Evolutionary conservation across 1,284 basidiomycete genomes (phyloP).

Genomic region (Puccinia polysora): DNA sequence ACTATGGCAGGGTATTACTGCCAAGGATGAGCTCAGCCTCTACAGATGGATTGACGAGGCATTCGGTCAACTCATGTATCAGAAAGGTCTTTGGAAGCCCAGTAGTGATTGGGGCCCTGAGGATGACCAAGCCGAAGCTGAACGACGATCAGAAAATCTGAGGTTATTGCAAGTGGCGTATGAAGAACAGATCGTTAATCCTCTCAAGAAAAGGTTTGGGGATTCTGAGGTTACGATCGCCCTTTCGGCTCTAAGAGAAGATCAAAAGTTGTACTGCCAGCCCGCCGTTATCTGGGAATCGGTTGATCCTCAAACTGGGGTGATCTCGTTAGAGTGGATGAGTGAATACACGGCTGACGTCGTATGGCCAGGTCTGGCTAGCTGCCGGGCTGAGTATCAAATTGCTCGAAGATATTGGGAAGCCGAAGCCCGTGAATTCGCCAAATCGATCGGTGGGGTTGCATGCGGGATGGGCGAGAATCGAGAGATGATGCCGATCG

Average conservation of each 20-base stretch:
- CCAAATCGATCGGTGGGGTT: slow-evolving; percentile 4
- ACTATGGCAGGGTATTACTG: slow-evolving; percentile 9
- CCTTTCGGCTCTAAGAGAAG: neutral
- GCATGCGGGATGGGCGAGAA: slow-evolving; percentile 21
- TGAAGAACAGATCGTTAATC: slow-evolving; percentile 20
- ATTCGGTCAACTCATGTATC: slow-evolving; percentile 29
- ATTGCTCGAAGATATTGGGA: slow-evolving; percentile 27
- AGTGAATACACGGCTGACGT: slow-evolving; percentile 37
- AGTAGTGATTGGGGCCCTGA: slow-evolving; percentile 15
- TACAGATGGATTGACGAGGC: slow-evolving; percentile 30
- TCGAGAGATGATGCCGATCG: slow-evolving; percentile 9
- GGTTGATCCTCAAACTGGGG: neutral
- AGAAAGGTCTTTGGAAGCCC: slow-evolving; percentile 30
- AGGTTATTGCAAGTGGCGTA: neutral
- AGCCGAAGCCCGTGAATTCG: slow-evolving; percentile 10
- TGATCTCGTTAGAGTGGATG: slow-evolving; percentile 32
- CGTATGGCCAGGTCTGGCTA: slow-evolving; percentile 28
- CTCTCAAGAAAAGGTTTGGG: slow-evolving; percentile 7
- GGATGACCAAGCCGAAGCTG: slow-evolving; percentile 25
- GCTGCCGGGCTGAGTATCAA: slow-evolving; percentile 1
- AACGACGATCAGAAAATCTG: slow-evolving; percentile 5
- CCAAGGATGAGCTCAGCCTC: slow-evolving; percentile 9
- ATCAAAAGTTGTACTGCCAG: slow-evolving; percentile 7
- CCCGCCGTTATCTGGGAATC: slow-evolving; percentile 31
- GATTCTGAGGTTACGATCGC: slow-evolving; percentile 8